Evolutionary conservation across 768 basidiomycete species (phyloP).

Genomic region (Daedaleopsis nitida): DNA sequence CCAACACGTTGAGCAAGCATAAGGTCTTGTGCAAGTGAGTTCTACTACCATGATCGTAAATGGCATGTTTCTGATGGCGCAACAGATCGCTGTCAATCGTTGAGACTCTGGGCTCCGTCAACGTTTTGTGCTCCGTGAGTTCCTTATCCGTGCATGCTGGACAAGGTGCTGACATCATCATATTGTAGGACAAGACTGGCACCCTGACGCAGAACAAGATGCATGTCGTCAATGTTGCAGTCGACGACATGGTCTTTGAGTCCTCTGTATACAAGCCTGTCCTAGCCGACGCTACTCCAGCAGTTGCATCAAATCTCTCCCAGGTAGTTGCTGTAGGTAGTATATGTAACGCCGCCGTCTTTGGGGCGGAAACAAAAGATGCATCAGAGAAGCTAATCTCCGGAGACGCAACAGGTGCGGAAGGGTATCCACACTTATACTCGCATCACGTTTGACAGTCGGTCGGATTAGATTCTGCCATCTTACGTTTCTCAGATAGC

Average conservation of each 20-base stretch:
- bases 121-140: conserved; percentile 40
- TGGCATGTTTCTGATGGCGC: neutral
- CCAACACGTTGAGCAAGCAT: conserved; percentile 46
- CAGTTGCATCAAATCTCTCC: neutral
- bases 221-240: conserved; percentile 39
- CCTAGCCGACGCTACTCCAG: neutral
- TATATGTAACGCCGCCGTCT: conserved; percentile 40
- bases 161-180: neutral
- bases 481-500: conserved; percentile 48
- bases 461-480: conserved; percentile 46
- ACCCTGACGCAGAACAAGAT: conserved; percentile 44
- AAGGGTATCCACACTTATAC: neutral
- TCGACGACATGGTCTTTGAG: conserved; percentile 6
- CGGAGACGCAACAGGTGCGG: conserved; percentile 55
- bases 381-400: conserved; percentile 31
- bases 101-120: conserved; percentile 65
- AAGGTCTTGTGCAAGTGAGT: conserved; percentile 49
- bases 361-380: conserved; percentile 31
- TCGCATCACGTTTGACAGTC: neutral
- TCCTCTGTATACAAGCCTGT: neutral
- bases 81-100: conserved; percentile 51
- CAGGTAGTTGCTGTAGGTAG: neutral
- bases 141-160: neutral
- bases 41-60: neutral
- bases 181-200: conserved; percentile 51